A percentile compares a stretch with the other conserved stretches of the same genome.
Evolutionary conservation across 257 asterid species (phyloP).

Genomic region (Solanum acaule): DNA sequence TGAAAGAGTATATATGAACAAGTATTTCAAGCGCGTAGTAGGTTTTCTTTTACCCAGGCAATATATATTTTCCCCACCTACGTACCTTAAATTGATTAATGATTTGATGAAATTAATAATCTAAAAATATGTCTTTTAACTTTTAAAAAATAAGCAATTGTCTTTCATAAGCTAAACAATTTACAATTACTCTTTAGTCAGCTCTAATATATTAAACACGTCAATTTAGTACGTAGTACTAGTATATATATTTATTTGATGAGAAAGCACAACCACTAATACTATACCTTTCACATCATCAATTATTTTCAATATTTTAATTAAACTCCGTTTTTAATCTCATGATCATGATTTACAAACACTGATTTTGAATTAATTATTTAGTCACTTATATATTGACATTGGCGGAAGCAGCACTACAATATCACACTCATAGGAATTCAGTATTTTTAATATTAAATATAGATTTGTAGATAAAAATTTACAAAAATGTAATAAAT

Average conservation of each 20-base stretch:
- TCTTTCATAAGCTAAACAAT: background rate
- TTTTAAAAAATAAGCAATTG: background rate
- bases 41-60: background rate
- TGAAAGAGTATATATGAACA: background rate
- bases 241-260: too few relatives aligned
- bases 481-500: background rate
- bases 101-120: background rate
- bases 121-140: background rate
- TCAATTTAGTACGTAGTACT: too few relatives aligned
- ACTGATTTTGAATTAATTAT: too few relatives aligned
- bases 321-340: too few relatives aligned
- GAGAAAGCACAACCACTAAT: too few relatives aligned
- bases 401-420: background rate
- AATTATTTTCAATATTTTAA: too few relatives aligned
- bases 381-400: too few relatives aligned
- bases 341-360: too few relatives aligned
- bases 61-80: background rate
- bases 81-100: background rate
- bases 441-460: too few relatives aligned
- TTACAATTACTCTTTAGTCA: background rate
- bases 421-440: background rate
- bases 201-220: too few relatives aligned
- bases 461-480: background rate
- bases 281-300: too few relatives aligned
- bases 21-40: background rate